Base-by-base conservation (phyloP, 345 rosid genomes). In the Acer negundo region DNA sequence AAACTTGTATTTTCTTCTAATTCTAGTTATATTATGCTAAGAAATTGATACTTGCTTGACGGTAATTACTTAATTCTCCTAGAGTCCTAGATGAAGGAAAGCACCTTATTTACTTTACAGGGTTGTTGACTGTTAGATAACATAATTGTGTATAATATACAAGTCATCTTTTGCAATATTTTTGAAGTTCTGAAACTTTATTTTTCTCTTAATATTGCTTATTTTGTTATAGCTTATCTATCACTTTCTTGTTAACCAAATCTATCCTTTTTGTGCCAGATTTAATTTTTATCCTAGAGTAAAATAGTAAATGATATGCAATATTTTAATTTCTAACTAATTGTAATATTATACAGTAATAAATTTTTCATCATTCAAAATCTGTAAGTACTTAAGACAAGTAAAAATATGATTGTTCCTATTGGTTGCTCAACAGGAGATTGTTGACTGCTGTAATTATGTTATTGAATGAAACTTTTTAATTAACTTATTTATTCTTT, bases 1-100 rank as follows among this genome's bases (percentile, higher is more conserved):
- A 17, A 47, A 26, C 56, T 62, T 74, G 74, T 22, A 71, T 53
- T 66, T 69, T 64, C 10, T 56, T 61, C 24, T 40, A 12, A 73
- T 76, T 64, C 64, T 44, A 59, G 51, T 70, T 38, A 35, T 56
- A 28, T 46, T 80, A 49, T 69, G 62, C n/a, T 26, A 40, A 13
- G 66, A 69, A 6, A 35, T 35, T 35, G 38, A 35, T 35, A 35
- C 38, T 35, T 35, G 38, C 38, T 35, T 35, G 38, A 35, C 6
- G 6, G 38, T 35, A 35, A 35, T 35, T 35, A 4, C 38, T 35
- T 4, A 35, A 35, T 35, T 35, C 38, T 35, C 38, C 38, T 5
- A 35, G 38, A 35, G 38, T 4, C 38, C 44, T 67, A 17, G 63
- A 73, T 73, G 69, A 72, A 74, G 23, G 77, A 20, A 58, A 40